These are phyloP conservation scores for Cladobotryum protrusum DNA, from an alignment of 2,329 filamentous ascomycete species.

Conservation along the genomic window DNA sequence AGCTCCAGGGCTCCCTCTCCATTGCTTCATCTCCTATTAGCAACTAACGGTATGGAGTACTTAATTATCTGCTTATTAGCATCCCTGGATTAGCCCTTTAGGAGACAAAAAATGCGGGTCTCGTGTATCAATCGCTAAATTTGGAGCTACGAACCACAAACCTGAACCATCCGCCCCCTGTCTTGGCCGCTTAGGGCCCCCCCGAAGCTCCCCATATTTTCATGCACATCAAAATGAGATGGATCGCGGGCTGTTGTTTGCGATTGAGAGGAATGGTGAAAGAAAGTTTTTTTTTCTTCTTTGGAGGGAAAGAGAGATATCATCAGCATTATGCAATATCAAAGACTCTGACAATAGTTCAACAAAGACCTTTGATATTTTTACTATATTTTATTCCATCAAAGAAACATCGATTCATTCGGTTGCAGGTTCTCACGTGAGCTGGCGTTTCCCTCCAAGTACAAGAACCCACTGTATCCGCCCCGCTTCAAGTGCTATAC, in stretches of 20 bases:
- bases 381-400: too few relatives aligned
- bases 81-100: background rate
- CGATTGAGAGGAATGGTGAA: too few relatives aligned
- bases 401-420: background rate
- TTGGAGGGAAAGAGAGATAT: too few relatives aligned
- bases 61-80: too few relatives aligned
- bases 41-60: too few relatives aligned
- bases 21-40: background rate
- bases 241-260: too few relatives aligned
- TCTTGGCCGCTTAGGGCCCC: background rate
- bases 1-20: background rate
- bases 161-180: background rate
- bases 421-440: slow-evolving; percentile 13
- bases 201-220: too few relatives aligned
- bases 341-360: too few relatives aligned
- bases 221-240: too few relatives aligned
- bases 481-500: background rate
- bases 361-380: too few relatives aligned
- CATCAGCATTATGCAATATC: too few relatives aligned
- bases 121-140: background rate
- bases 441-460: slow-evolving; percentile 11
- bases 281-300: too few relatives aligned
- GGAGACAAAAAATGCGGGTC: background rate
- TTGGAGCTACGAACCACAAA: background rate
- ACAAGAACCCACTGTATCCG: background rate